Evolutionary conservation across 2,329 filamentous ascomycete species (phyloP), one percentile per base, ranked within the genome.

Genomic region (Pseudogymnoascus sp.): DNA sequence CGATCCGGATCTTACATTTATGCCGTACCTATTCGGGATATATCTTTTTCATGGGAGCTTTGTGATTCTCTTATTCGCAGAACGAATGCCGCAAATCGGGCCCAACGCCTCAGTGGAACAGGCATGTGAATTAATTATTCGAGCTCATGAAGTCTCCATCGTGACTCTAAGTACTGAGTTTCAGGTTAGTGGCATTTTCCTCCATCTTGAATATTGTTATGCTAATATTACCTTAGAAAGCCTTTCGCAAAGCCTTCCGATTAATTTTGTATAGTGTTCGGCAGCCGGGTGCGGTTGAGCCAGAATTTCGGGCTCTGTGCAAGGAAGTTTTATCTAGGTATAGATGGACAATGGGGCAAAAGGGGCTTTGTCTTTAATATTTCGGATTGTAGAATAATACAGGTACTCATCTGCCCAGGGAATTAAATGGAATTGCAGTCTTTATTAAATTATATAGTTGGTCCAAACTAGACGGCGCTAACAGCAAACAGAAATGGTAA

Each of bases 11-110:
- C 72, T 82, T 34, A 77, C 76, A 0, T 82, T 81, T 61, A 81
- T 81, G 78, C 79, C 80, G 1, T 82, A 81, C 67, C 72, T 82
- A 2, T 81, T 81, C 61, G 79, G 80, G 0, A 81, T 81, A 6
- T 83, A 82, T 63, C 72, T 82, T 0, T 72, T 82, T 3, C 79
- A 81, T 61, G 79, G 80, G 0, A 81, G 79, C 66, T 80, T 81
- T 60, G 77, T 81, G 18, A 71, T 82, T 5, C 71, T 81, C 2
- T 69, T 81, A 0, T 79, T 81, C 60, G 78, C 79, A 7, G 80
- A 82, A 66, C 74, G 78, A 6, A 78, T 81, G 77, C 42, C 42
- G 10, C 77, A 80, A 64, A 72, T 80, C 0, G 78, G 77, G 2
- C 75, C 75, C 0, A 79, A 79, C 61, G 71, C 76, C 66, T 77